Conservation (phyloP, 768 basidiomycete species). For the Trametes maxima region DNA sequence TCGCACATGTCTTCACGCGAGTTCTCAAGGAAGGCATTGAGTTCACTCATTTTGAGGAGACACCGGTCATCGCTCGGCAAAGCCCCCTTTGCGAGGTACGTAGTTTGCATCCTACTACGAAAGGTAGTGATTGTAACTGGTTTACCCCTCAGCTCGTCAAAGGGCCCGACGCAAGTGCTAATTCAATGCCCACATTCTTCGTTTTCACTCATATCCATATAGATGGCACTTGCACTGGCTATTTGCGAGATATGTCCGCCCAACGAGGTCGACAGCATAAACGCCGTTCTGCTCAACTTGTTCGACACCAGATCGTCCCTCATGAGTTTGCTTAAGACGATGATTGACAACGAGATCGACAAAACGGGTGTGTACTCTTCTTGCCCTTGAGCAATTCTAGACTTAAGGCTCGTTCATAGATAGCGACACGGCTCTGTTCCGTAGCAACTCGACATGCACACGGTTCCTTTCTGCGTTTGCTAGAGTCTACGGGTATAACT, state of each 20-base stretch:
- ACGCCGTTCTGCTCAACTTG: constrained; percentile 81
- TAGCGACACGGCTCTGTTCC: constrained; percentile 79
- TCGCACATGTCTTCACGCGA: constrained; percentile 81
- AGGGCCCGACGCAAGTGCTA: constrained; percentile 63
- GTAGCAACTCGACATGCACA: constrained; percentile 87
- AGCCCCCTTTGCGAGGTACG: constrained; percentile 39
- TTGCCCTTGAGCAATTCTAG: too few relatives aligned
- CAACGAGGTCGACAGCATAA: constrained; percentile 79
- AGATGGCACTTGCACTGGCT: constrained; percentile 81
- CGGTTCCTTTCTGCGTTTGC: constrained; percentile 86
- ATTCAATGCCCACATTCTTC: not conserved
- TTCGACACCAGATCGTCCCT: constrained; percentile 79
- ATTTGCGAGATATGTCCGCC: constrained; percentile 87
- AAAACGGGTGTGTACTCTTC: constrained; percentile 59
- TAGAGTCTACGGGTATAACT: constrained; percentile 88
- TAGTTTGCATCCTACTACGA: not conserved
- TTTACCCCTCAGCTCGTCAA: constrained; percentile 59
- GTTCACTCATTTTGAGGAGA: constrained; percentile 63
- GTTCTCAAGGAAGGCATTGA: constrained; percentile 81
- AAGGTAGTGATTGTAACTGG: not conserved
- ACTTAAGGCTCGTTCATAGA: constrained; percentile 45
- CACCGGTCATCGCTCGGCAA: constrained; percentile 26
- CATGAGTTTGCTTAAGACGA: constrained; percentile 72
- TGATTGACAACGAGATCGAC: constrained; percentile 85
- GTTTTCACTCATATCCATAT: not conserved